Percentiles rank a stretch among this genome's conserved stretches.
phyloP scores from a whole-genome alignment of 331 rosid genomes.

The Malus hybrid region DNA sequence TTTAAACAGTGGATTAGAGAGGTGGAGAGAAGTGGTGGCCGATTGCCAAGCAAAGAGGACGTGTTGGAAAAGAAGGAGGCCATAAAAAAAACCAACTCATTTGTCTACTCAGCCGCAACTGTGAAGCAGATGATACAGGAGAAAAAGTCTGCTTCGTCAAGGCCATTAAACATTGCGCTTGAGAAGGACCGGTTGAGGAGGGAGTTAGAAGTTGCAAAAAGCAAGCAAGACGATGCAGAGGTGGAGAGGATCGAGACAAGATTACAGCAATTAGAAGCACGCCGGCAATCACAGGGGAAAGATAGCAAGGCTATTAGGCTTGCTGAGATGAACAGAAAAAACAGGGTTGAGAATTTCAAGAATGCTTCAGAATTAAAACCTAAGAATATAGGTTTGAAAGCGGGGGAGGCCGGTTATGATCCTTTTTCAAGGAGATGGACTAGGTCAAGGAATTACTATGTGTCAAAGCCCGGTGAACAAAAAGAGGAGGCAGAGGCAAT shows the following conservation, averaged over 20 bases:
- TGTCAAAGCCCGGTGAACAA: conserved; percentile 45
- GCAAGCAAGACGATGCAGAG: conserved; percentile 53
- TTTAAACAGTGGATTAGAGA: conserved; percentile 87
- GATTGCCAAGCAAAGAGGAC: conserved; percentile 62
- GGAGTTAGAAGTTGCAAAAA: conserved; percentile 63
- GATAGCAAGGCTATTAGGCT: conserved; percentile 82
- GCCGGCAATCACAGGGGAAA: conserved; percentile 37
- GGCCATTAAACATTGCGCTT: conserved; percentile 82
- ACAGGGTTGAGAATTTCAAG: conserved; percentile 91
- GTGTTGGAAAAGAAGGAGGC: conserved; percentile 59
- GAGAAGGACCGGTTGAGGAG: conserved; percentile 86
- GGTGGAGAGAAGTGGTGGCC: conserved; percentile 73
- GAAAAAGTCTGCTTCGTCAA: conserved; percentile 68
- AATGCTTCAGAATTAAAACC: conserved; percentile 80
- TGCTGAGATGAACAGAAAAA: conserved; percentile 93
- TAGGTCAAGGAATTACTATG: conserved; percentile 85
- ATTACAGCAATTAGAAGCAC: conserved; percentile 68
- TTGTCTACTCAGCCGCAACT: conserved; percentile 84
- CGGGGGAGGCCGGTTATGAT: conserved; percentile 97
- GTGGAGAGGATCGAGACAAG: conserved; percentile 61
- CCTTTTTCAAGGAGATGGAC: conserved; percentile 99
- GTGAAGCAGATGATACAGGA: conserved; percentile 92
- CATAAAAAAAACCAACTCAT: conserved; percentile 50
- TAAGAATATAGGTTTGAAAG: conserved; percentile 43
- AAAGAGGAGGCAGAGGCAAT: conserved; percentile 34